A percentile compares a stretch with the other conserved stretches of the same genome.
These are phyloP conservation scores for Colletotrichum liaoningense DNA, from an alignment of 2,329 filamentous ascomycete species.

Conservation along the genomic window DNA sequence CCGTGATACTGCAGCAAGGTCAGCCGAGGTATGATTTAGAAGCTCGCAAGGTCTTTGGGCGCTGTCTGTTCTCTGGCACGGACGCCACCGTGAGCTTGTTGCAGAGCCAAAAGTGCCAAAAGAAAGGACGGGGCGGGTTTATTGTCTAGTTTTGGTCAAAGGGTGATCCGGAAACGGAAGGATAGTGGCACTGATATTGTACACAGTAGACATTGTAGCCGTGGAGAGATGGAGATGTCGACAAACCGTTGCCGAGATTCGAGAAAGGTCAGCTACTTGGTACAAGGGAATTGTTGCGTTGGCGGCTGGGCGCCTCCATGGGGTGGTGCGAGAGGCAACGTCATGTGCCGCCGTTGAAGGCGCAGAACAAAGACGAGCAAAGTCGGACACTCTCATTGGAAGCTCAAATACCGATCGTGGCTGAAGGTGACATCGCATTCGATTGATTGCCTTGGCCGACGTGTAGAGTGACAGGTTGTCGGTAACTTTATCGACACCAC, in stretches of 20 bases:
- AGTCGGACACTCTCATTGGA: neutral
- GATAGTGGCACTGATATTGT: neutral
- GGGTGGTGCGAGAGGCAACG: neutral
- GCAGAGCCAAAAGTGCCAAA: conserved; percentile 1
- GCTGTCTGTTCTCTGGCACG: conserved; percentile 7
- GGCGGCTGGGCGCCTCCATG: neutral
- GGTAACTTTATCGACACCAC: neutral
- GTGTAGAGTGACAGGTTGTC: neutral
- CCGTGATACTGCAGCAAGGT: neutral
- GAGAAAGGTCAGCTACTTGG: neutral
- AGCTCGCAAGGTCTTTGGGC: neutral
- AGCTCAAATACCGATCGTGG: neutral
- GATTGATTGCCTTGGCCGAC: neutral
- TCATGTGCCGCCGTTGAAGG: neutral
- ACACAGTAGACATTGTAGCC: conserved; percentile 2
- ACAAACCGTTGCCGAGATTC: neutral
- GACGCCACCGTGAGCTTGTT: conserved; percentile 14
- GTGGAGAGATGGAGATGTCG: conserved; percentile 1
- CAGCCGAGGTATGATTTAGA: neutral
- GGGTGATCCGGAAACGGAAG: neutral
- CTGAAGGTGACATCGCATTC: neutral
- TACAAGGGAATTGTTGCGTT: neutral
- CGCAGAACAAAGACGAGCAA: neutral
- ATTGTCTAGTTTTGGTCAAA: neutral
- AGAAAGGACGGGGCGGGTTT: neutral